Evolutionary conservation across 2,329 filamentous ascomycete genomes (phyloP).

Genomic region (Trichoderma lentiforme): DNA sequence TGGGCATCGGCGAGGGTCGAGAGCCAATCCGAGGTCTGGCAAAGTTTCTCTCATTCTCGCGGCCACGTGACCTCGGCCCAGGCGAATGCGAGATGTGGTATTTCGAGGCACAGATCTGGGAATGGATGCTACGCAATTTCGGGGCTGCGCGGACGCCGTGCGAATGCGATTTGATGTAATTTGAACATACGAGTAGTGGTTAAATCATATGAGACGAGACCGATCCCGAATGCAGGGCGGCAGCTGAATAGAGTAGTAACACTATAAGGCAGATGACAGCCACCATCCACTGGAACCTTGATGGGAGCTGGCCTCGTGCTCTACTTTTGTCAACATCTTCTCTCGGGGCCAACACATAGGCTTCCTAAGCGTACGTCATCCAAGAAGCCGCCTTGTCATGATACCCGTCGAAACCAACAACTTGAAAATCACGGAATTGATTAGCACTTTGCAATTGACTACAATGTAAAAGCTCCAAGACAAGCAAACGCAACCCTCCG

Average conservation of each 20-base stretch:
- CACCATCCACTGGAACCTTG: not conserved
- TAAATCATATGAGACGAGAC: not conserved
- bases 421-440: no score
- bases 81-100: not conserved
- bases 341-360: not conserved
- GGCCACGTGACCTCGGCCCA: slow-evolving; percentile 12
- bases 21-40: slow-evolving; percentile 12
- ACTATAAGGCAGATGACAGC: not conserved
- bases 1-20: slow-evolving; percentile 18
- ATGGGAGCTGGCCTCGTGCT: not conserved
- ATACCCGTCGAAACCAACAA: not conserved
- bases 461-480: not conserved
- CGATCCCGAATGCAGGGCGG: not conserved
- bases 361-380: not conserved
- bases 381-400: not conserved
- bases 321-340: not conserved
- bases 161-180: not conserved
- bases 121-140: slow-evolving; percentile 10
- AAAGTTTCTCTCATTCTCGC: slow-evolving; percentile 9
- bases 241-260: not conserved
- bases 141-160: slow-evolving; percentile 13
- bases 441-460: no score
- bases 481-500: not conserved
- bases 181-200: not conserved
- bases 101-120: not conserved